phyloP scores from a whole-genome alignment of 139 green algal species.

The Pseudopediastrum boryanum region DNA sequence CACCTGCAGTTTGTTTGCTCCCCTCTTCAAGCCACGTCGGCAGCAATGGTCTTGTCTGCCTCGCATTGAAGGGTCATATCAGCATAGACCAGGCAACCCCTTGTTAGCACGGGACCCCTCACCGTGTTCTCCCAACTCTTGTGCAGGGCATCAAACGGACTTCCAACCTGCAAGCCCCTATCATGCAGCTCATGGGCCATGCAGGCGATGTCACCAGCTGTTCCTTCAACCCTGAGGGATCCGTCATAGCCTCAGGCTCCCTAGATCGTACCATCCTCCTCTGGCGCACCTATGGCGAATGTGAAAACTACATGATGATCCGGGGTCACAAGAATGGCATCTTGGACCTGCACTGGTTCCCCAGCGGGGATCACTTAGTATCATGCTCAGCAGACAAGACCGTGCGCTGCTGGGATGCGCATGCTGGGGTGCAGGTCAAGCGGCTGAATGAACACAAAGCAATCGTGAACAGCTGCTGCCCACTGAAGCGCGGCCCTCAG shows the following conservation, averaged over 20 bases:
- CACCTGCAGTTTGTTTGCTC: background rate
- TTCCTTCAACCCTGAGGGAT: constrained; percentile 86
- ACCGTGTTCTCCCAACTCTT: background rate
- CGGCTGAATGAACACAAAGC: constrained; percentile 88
- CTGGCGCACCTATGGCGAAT: constrained; percentile 88
- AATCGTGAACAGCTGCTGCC: constrained; percentile 92
- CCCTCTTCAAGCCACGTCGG: too few relatives aligned
- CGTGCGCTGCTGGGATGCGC: constrained; percentile 78
- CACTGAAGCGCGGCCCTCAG: constrained; percentile 70
- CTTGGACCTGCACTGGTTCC: constrained; percentile 91
- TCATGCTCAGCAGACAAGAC: constrained; percentile 87
- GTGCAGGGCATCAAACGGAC: constrained; percentile 52
- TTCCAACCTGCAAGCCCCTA: constrained; percentile 74
- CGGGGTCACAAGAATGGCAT: constrained; percentile 94
- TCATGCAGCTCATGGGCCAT: constrained; percentile 88
- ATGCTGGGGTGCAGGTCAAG: constrained; percentile 74
- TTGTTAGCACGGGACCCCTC: background rate
- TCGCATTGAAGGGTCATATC: background rate
- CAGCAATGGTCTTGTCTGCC: background rate
- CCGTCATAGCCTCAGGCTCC: constrained; percentile 74
- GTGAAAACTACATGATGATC: constrained; percentile 92
- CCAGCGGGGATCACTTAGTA: constrained; percentile 82
- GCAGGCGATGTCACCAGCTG: constrained; percentile 79
- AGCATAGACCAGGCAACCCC: background rate
- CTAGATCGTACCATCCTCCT: constrained; percentile 90